Base-by-base conservation (phyloP, 2,329 filamentous ascomycete genomes). In the Apiospora pterosperma region DNA sequence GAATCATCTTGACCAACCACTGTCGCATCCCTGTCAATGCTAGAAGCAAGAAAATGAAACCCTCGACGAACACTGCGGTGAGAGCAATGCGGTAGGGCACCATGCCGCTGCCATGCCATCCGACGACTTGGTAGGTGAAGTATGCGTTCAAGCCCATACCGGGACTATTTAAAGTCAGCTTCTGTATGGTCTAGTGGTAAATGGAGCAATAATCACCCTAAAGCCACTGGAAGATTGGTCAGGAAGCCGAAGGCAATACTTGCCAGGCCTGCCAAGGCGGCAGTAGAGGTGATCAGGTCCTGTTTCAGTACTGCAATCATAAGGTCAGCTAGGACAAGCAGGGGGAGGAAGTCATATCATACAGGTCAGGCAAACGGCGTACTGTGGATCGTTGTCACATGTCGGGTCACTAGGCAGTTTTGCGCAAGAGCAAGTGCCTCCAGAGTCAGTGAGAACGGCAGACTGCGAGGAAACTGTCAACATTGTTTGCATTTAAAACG, bases 231-330 rank as follows among this genome's bases (percentile, higher is more conserved):
- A 62, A 96, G 84, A 70, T 96, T 96, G 34, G 92, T 93, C 62
- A 94, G 82, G 23, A 95, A 83, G 4, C 93, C 92, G 79, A 96
- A 95, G 65, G 85, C 81, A 70, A 96, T 89, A 28, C 89, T 91
- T 1, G 90, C 85, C 65, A 96, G 81, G 7, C 92, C 92, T 6
- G 91, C 83, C 62, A 96, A 86, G 11, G 91, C 91, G n/a, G 92
- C 90, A 0, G 93, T 96, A 4, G 91, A 91, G 1, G 92, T 96
- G 64, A 96, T 88, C 21, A 96, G 80, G 75, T 96, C 92, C 36
- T 90, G 86, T 69, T 92, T 90, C 67, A 96, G 77, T 55, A 82
- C 88, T 83, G 63, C 42, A 19, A 6, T 10, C 8, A 60, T 5
- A 6, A 60, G 34, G 48, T 55, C 28, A 55, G 48, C 16, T 31